Conservation (phyloP, 805 yeast species). For the Barnettozyma siamensis region DNA sequence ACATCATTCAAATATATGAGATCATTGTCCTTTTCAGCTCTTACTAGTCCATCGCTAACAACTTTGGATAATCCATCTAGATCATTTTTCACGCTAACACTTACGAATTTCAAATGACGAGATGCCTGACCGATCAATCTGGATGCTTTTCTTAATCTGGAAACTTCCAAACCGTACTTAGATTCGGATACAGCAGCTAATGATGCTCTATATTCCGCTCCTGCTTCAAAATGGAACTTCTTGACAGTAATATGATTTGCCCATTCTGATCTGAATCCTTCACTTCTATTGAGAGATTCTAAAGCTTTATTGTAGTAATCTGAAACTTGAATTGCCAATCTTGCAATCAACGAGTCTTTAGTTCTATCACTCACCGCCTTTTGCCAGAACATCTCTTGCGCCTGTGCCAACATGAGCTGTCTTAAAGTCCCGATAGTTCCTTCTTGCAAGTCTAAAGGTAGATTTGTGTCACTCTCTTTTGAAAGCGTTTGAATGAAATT, state of each 20-base stretch:
- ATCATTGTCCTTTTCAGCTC: slow-evolving; percentile 76
- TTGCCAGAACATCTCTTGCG: slow-evolving; percentile 84
- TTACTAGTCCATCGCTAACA: slow-evolving; percentile 39
- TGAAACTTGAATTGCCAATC: slow-evolving; percentile 58
- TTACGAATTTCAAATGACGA: slow-evolving; percentile 36
- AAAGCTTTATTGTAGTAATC: slow-evolving; percentile 47
- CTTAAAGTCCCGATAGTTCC: slow-evolving; percentile 47
- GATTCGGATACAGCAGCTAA: slow-evolving; percentile 38
- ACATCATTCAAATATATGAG: slow-evolving; percentile 66
- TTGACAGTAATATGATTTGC: slow-evolving; percentile 55
- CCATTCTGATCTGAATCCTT: slow-evolving; percentile 59
- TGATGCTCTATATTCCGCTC: slow-evolving; percentile 61
- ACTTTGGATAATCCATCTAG: slow-evolving; percentile 42
- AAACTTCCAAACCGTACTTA: slow-evolving; percentile 71
- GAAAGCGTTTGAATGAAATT: slow-evolving; percentile 60
- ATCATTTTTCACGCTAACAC: slow-evolving; percentile 43
- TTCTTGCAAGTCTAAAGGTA: slow-evolving; percentile 42
- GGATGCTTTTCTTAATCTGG: slow-evolving; percentile 43
- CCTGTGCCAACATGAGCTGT: slow-evolving; percentile 66
- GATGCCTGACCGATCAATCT: slow-evolving; percentile 32
- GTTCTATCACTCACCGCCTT: slow-evolving; percentile 47
- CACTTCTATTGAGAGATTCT: slow-evolving; percentile 38
- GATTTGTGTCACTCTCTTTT: slow-evolving; percentile 17
- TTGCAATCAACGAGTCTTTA: slow-evolving; percentile 58
- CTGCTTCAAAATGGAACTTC: slow-evolving; percentile 60